These are phyloP conservation scores for Gossypium davidsonii DNA, from an alignment of 441 rosid genomes.

Conservation along the genomic window DNA sequence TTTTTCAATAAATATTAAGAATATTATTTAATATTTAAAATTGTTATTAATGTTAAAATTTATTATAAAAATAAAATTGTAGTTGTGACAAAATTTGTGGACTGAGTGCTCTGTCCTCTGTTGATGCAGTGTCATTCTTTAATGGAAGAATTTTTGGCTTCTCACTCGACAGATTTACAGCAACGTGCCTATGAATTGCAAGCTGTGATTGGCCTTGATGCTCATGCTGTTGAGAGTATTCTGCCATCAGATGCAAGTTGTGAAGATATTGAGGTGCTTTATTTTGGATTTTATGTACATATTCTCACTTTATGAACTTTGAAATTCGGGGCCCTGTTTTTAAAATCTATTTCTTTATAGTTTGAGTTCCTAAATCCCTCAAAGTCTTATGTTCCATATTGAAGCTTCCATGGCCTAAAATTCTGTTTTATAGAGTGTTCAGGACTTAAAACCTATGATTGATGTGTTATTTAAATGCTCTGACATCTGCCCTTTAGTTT, in stretches of 20 bases:
- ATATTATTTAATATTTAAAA: too few relatives aligned
- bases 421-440: background rate
- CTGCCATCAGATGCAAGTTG: slow-evolving; percentile 95
- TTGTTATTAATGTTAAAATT: too few relatives aligned
- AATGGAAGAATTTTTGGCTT: slow-evolving; percentile 81
- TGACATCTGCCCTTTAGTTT: background rate
- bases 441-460: background rate
- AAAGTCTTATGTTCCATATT: background rate
- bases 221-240: slow-evolving; percentile 53
- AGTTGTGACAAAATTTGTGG: background rate
- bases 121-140: slow-evolving; percentile 78
- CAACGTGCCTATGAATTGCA: slow-evolving; percentile 97
- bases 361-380: background rate
- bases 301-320: background rate
- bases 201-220: slow-evolving; percentile 62
- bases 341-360: background rate
- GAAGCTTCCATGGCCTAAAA: background rate
- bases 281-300: background rate
- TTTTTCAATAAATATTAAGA: too few relatives aligned
- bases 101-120: background rate
- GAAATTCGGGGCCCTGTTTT: background rate
- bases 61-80: background rate
- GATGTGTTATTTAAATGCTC: background rate
- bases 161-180: slow-evolving; percentile 96
- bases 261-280: slow-evolving; percentile 82